phyloP scores from a whole-genome alignment of 1,284 basidiomycete species.

The Ustilago xerochloae region DNA sequence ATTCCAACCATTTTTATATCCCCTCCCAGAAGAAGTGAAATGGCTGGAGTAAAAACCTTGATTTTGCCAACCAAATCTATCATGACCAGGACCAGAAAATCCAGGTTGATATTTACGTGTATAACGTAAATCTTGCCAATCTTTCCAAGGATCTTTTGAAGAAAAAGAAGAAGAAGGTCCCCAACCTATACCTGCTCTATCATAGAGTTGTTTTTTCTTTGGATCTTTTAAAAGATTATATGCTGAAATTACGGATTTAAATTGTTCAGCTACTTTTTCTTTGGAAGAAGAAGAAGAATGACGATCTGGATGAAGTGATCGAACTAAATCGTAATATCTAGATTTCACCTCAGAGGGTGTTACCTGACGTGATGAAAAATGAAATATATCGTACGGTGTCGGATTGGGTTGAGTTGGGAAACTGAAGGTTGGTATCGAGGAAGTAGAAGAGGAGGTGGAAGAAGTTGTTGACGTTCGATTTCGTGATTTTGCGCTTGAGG shows the following conservation, averaged over 20 bases:
- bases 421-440: neutral
- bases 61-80: constrained; percentile 46
- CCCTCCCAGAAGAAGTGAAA: neutral
- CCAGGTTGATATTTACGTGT: constrained; percentile 10
- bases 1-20: constrained; percentile 20
- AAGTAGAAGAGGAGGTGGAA: neutral
- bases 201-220: constrained; percentile 32
- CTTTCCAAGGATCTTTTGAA: constrained; percentile 1
- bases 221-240: constrained; percentile 54
- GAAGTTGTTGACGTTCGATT: neutral
- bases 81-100: constrained; percentile 19
- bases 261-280: constrained; percentile 35
- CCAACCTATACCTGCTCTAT: constrained; percentile 52
- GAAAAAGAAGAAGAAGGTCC: neutral
- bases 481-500: neutral
- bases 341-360: constrained; percentile 47
- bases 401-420: constrained; percentile 35
- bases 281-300: constrained; percentile 13
- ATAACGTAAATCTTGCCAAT: constrained; percentile 34
- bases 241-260: constrained; percentile 52
- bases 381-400: constrained; percentile 65
- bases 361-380: constrained; percentile 41
- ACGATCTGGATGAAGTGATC: constrained; percentile 59
- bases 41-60: constrained; percentile 26
- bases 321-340: constrained; percentile 66